Base-by-base conservation (phyloP, 2,329 filamentous ascomycete species). In the Botrytis tulipae region DNA sequence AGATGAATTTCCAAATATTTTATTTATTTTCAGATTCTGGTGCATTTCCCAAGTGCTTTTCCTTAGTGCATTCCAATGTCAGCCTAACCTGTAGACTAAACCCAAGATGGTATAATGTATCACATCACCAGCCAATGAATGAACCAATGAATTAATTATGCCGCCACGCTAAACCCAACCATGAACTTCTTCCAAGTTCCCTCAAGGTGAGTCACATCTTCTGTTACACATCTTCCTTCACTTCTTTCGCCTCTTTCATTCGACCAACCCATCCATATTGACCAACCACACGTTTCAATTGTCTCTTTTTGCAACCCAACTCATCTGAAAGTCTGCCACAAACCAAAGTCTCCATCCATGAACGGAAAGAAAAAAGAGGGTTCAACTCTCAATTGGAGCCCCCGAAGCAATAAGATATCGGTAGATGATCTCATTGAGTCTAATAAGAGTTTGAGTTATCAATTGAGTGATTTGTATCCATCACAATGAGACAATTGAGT, bases 201-300 rank as follows among this genome's bases (percentile, higher is more conserved):
- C 16, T 22, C 61, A 18, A 22, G 61, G 65, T 71, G 70, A 71
- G 59, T 71, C 70, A 71, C 70, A 57, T 65, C 70, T 44, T 44
- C 32, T 65, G 60, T 57, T 71, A 40, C 60, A 65, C 59, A 25
- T 46, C 44, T 70, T 40, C 51, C 51, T 57, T 57, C 51, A 29
- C 51, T 57, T 37, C 40, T 46, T 44, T 71, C 35, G 59, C 70
- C 70, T 57, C 60, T 66, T 44, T 71, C 70, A 71, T 71, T 46
- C 60, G 60, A 71, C 57, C 63, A 54, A 54, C 40, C 61, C n/a
- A 70, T 60, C 68, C 20, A 40, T 44, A 65, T 57, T 66, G 70
- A 66, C 70, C 70, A 71, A 71, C 61, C 61, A 71, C 42, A 65
- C 40, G 44, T 44, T 44, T 48, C 70, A 71, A 71, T 71, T 35